Base-by-base conservation (phyloP, 2,329 filamentous ascomycete species). In the Xylaria sp. region DNA sequence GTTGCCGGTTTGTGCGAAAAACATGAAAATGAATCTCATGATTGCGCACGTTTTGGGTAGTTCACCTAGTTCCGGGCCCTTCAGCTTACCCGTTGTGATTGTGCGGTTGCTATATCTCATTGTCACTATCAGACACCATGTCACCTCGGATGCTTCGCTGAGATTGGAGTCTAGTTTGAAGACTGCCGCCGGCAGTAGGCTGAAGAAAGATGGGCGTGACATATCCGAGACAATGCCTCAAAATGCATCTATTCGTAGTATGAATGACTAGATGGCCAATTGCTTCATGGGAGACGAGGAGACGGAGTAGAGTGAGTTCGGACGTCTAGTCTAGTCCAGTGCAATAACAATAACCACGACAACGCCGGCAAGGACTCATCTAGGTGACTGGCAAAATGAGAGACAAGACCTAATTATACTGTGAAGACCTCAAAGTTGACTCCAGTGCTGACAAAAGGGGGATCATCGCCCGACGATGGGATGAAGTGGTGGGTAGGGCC, bases 91-190 rank as follows among this genome's bases (percentile, higher is more conserved):
- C 19, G 8, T 47, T 37, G 13, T 27, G 21, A 25, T 23, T 37
- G 41, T 38, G 21, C 38, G 31, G 35, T n/a, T 47, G 33, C 43
- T 15, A 55, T 49, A 57, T 60, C 29, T 53, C 25, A 58, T 21
- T n/a, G 21, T 46, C 47, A 46, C 46, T 27, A 43, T 38, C 37
- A 44, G 17, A 21, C 44, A 56, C 25, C 35, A 60, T 49, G 47
- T 60, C 46, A 52, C 11, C 25, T 46, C 52, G 40, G 44, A 38
- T 47, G 51, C 52, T 40, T 46, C 40, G 31, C 31, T 38, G 53
- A 40, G 10, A 29, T 29, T 17, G 33, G 35, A 48, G n/a, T 25
- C 3, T 48, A n/a, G 41, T 44, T 27, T 17, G 25, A n/a, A 29
- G 25, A 38, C 35, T 37, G 51, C 51, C 27, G 43, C 33, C 17